These are phyloP conservation scores for Ophiostoma sp. DNA, from an alignment of 2,329 filamentous ascomycete genomes.

Conservation along the genomic window DNA sequence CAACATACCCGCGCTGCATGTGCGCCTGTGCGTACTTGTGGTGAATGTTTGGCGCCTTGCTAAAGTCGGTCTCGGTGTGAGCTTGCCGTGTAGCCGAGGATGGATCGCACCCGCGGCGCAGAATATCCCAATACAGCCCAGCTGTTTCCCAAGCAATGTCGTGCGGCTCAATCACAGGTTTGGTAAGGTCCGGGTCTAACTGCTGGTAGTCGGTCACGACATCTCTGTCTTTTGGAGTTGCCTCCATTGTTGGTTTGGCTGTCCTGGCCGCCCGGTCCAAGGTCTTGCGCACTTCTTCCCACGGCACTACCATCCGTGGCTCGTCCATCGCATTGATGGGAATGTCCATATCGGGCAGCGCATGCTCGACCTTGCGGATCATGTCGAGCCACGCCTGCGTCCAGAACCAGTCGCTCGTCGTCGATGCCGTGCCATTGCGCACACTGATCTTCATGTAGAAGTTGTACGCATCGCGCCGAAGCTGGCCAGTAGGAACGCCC, in stretches of 20 bases:
- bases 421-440: constrained; percentile 47
- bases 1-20: constrained; percentile 53
- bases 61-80: constrained; percentile 41
- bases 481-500: constrained; percentile 40
- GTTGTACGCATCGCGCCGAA: constrained; percentile 49
- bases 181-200: constrained; percentile 32
- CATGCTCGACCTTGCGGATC: constrained; percentile 47
- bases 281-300: constrained; percentile 54
- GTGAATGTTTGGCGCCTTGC: constrained; percentile 42
- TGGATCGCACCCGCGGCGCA: constrained; percentile 56
- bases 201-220: constrained; percentile 43
- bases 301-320: constrained; percentile 58
- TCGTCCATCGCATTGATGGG: constrained; percentile 64
- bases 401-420: constrained; percentile 54
- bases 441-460: constrained; percentile 60
- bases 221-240: constrained; percentile 40
- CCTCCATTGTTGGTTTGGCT: constrained; percentile 34
- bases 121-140: constrained; percentile 55
- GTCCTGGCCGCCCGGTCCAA: constrained; percentile 44
- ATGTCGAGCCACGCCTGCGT: constrained; percentile 52
- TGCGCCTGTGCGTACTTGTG: constrained; percentile 45
- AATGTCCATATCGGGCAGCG: constrained; percentile 63
- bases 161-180: not conserved
- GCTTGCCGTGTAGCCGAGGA: constrained; percentile 54
- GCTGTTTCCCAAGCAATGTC: constrained; percentile 43